Base-by-base conservation (phyloP, 2,329 filamentous ascomycete genomes). In the Aspergillus thermomutatus region DNA sequence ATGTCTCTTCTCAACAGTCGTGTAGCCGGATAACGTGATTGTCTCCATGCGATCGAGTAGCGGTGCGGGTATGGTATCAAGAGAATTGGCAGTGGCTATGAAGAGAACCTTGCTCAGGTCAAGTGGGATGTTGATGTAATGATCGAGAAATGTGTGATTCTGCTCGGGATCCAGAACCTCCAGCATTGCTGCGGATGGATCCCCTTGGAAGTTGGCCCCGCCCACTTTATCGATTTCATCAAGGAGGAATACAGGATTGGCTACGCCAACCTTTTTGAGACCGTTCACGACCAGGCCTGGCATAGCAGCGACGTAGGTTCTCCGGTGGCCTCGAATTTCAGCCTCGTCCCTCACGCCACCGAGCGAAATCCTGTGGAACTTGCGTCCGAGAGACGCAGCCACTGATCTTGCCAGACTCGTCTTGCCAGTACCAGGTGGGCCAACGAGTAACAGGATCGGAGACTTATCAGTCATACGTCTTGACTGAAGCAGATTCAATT, bases 241-340 rank as follows among this genome's bases (percentile, higher is more conserved):
- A 11, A 99, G 86, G 48, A 99, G 78, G 77, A 99, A 90, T 55
- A 99, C 93, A 0, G 94, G 94, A 70, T 99, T 99, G 2, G 91
- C 86, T 21, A 97, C 93, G 49, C 92, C 93, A 31, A 95, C 93
- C 78, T 97, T 99, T 77, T 94, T 92, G 54, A 99, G 73, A 0
- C 93, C 94, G 71, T 92, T 92, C 28, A 97, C 92, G 57, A 99
- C 89, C 54, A 97, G 81, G 53, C 94, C 94, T 9, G 94, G 94
- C 93, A 99, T 97, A n/a, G 94, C 94, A 23, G 94, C 94, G 57
- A 99, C 94, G 70, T 99, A 99, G 0, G 94, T 99, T 65, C 94
- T 84, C 55, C 94, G 85, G 75, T 99, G 94, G 9, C 94, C 94
- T 58, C 94, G 86, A 58, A 99, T 97, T 77, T 99, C 94, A 17